A percentile compares a stretch with the other conserved stretches of the same genome.
Conservation (phyloP, 2,329 filamentous ascomycete species). For the Fusarium euwallaceae region DNA sequence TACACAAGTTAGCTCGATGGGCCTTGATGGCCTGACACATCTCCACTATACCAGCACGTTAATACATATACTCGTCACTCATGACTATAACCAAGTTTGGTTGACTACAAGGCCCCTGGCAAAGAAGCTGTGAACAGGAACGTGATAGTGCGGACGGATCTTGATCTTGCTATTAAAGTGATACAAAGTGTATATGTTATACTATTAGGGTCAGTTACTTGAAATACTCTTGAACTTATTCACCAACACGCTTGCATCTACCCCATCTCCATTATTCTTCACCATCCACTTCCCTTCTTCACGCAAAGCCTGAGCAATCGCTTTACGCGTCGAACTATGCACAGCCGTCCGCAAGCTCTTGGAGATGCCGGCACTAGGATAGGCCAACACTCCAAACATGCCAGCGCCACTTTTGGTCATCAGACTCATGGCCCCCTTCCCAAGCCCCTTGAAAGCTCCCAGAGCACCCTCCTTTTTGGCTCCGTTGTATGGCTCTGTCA, state of each 20-base stretch:
- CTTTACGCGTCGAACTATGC: conserved; percentile 5
- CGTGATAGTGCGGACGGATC: not conserved
- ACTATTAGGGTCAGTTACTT: not conserved
- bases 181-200: not conserved
- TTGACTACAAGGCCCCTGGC: not conserved
- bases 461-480: conserved; percentile 17
- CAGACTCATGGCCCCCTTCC: conserved; percentile 16
- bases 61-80: not conserved
- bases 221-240: not conserved
- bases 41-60: not conserved
- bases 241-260: not conserved
- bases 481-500: conserved; percentile 13
- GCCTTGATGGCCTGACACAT: not conserved
- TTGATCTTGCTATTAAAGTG: not conserved
- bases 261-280: not conserved
- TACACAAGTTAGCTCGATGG: not conserved
- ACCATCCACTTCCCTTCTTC: conserved; percentile 13
- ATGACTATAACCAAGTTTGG: not conserved
- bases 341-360: conserved; percentile 16
- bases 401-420: conserved; percentile 11
- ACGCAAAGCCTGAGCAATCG: not conserved
- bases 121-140: not conserved
- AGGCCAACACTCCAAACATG: conserved; percentile 18
- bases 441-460: conserved; percentile 21
- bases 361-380: conserved; percentile 12